Evolutionary conservation across 225 moss, liverwort and hornwort genomes (phyloP).

Genomic region (Pseudoscleropodium purum): DNA sequence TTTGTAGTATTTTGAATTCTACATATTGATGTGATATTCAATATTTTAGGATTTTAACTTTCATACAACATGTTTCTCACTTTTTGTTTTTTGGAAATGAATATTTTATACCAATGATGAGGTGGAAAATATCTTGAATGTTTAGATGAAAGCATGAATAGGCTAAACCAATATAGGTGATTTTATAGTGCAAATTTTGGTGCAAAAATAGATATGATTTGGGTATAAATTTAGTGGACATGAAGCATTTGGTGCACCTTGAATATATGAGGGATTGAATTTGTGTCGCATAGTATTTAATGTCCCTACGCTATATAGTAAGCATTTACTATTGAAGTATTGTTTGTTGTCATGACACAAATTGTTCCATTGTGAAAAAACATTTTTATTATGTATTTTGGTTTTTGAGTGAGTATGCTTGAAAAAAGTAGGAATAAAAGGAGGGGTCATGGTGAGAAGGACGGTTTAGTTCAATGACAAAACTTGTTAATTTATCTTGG

Average conservation of each 20-base stretch:
- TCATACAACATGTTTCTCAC: no score
- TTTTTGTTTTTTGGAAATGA: background rate
- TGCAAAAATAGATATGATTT: background rate
- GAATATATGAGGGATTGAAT: background rate
- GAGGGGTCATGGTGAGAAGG: background rate
- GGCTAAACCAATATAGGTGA: background rate
- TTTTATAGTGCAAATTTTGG: background rate
- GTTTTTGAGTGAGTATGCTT: background rate
- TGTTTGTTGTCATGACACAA: accelerated
- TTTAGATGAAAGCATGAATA: background rate
- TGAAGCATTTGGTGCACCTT: background rate
- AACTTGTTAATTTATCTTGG: background rate
- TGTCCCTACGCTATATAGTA: background rate
- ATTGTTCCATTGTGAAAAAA: background rate
- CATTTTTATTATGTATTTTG: background rate
- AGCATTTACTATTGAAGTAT: background rate
- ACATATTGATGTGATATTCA: background rate
- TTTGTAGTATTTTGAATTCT: background rate
- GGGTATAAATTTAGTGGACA: background rate
- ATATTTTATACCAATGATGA: background rate
- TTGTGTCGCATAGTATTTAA: background rate
- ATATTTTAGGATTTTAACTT: background rate
- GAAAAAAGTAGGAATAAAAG: background rate
- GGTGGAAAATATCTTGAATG: background rate
- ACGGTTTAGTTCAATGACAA: background rate